A percentile compares a stretch with the other conserved stretches of the same genome.
phyloP scores from a whole-genome alignment of 2,329 filamentous ascomycete species.

The Colletotrichum sidae region DNA sequence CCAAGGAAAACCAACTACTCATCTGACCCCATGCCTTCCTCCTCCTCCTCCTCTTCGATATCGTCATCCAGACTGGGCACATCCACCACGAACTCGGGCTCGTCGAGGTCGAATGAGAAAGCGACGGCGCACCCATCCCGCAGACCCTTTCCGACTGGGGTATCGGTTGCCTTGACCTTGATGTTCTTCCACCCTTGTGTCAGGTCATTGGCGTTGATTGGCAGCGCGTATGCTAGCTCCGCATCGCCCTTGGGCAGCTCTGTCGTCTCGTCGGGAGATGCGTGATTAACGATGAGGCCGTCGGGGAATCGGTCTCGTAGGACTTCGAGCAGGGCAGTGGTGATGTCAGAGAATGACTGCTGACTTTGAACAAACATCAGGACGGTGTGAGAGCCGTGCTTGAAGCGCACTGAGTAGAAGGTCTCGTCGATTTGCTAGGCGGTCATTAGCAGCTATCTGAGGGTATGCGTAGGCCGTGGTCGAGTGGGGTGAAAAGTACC shows the following conservation, averaged over 20 bases:
- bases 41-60: slow-evolving; percentile 52
- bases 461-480: neutral
- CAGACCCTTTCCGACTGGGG: slow-evolving; percentile 55
- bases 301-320: slow-evolving; percentile 68
- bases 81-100: slow-evolving; percentile 58
- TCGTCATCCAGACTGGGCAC: slow-evolving; percentile 54
- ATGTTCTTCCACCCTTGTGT: slow-evolving; percentile 63
- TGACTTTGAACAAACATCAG: slow-evolving; percentile 73
- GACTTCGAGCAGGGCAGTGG: slow-evolving; percentile 67
- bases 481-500: slow-evolving; percentile 8
- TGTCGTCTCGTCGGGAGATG: slow-evolving; percentile 46
- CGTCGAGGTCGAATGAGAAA: slow-evolving; percentile 59
- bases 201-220: slow-evolving; percentile 58
- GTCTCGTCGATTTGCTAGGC: slow-evolving; percentile 53
- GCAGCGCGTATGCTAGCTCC: slow-evolving; percentile 59
- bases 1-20: slow-evolving; percentile 7
- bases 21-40: slow-evolving; percentile 44
- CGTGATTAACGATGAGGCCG: slow-evolving; percentile 58
- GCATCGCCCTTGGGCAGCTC: slow-evolving; percentile 54
- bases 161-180: slow-evolving; percentile 51
- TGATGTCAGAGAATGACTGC: slow-evolving; percentile 67
- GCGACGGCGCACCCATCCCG: slow-evolving; percentile 62
- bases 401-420: slow-evolving; percentile 77
- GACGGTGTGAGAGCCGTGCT: slow-evolving; percentile 77
- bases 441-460: slow-evolving; percentile 6